Percentiles rank a stretch among this genome's conserved stretches.
Evolutionary conservation across 257 asterid species (phyloP).

Genomic region (Salvia rosmarinus): DNA sequence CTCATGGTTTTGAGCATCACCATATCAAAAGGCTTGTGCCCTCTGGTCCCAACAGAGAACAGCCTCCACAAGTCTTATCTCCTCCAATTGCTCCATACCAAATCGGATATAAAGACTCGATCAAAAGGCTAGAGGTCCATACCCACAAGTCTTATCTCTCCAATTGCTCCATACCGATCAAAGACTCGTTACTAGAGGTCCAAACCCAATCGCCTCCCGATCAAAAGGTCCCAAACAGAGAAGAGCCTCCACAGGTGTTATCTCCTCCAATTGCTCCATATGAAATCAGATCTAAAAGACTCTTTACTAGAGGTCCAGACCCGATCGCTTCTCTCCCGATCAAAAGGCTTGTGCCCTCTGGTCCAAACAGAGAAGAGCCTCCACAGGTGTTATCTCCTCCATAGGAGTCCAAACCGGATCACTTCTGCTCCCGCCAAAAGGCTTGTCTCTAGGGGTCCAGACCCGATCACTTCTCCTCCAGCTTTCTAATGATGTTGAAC

Average conservation of each 20-base stretch:
- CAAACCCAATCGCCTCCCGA: too few relatives aligned
- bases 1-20: constrained; percentile 10
- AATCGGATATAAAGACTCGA: too few relatives aligned
- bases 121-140: too few relatives aligned
- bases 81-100: too few relatives aligned
- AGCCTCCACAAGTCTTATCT: not conserved
- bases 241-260: not conserved
- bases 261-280: too few relatives aligned
- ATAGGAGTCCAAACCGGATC: not conserved
- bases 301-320: not conserved
- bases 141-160: too few relatives aligned
- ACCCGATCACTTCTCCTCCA: not conserved
- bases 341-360: too few relatives aligned
- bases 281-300: too few relatives aligned
- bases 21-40: constrained; percentile 5
- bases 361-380: too few relatives aligned
- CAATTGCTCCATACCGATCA: too few relatives aligned
- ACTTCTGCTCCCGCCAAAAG: not conserved
- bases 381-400: too few relatives aligned
- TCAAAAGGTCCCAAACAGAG: constrained; percentile 22
- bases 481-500: not conserved
- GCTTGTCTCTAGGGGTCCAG: not conserved
- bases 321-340: not conserved
- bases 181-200: too few relatives aligned
- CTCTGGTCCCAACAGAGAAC: not conserved